phyloP scores from a whole-genome alignment of 352 stramenopile species.

The Phytophthora tentaculata region DNA sequence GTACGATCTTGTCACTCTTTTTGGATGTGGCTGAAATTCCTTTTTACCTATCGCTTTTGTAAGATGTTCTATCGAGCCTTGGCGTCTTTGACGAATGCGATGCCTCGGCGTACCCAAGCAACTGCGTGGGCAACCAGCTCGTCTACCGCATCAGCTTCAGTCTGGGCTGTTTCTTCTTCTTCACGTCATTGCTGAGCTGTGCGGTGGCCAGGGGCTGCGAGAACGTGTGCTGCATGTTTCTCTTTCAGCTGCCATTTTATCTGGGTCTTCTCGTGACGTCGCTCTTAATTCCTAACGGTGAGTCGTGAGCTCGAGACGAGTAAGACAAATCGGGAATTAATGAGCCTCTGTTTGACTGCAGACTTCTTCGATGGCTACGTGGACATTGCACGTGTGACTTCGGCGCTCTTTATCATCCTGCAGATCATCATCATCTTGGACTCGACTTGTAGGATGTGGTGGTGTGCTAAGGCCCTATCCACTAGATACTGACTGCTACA shows the following conservation, averaged over 20 bases:
- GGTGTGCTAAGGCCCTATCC: background rate
- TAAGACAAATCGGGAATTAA: background rate
- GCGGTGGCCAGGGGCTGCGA: constrained; percentile 54
- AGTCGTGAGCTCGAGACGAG: background rate
- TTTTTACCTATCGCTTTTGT: background rate
- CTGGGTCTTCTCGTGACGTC: constrained; percentile 51
- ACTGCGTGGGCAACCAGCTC: constrained; percentile 78
- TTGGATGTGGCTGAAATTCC: background rate
- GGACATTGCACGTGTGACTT: constrained; percentile 63
- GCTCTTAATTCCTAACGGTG: constrained; percentile 76
- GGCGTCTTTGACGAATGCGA: constrained; percentile 62
- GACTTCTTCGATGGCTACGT: constrained; percentile 76
- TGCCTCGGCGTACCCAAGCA: constrained; percentile 30
- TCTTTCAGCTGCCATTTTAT: constrained; percentile 75
- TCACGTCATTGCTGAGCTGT: constrained; percentile 63
- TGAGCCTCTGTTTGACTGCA: constrained; percentile 8
- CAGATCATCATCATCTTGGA: constrained; percentile 88
- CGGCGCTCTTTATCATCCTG: constrained; percentile 70
- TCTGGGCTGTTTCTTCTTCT: constrained; percentile 67
- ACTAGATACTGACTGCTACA: background rate
- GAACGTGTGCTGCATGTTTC: constrained; percentile 67
- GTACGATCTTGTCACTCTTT: background rate
- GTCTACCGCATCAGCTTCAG: constrained; percentile 84
- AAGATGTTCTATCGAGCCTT: constrained; percentile 46
- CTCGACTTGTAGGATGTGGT: constrained; percentile 53